phyloP scores from a whole-genome alignment of 331 rosid species.

The Malus hybrid region DNA sequence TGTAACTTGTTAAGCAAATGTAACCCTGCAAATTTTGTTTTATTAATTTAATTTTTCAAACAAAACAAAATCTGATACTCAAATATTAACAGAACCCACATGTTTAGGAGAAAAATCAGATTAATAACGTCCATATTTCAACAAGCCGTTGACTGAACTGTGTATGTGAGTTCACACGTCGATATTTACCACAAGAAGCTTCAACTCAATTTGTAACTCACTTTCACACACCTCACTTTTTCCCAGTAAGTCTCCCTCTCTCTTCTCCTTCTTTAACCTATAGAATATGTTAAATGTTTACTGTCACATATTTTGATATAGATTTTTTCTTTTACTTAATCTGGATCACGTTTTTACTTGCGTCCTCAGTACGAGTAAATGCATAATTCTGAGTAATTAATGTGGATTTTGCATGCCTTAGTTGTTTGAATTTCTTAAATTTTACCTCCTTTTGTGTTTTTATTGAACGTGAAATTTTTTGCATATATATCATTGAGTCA shows the following conservation, averaged over 20 bases:
- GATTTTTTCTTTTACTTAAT: not conserved
- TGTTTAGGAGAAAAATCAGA: constrained; percentile 12
- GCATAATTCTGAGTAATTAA: not conserved
- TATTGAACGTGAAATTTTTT: not conserved
- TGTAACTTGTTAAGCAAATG: not conserved
- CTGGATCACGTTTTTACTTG: too few relatives aligned
- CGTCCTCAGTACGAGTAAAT: too few relatives aligned
- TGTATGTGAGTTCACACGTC: too few relatives aligned
- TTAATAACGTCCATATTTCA: constrained; percentile 1
- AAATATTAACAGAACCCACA: not conserved
- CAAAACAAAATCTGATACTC: not conserved
- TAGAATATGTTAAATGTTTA: too few relatives aligned
- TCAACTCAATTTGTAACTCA: not conserved
- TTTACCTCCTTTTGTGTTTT: not conserved
- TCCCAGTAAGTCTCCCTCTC: not conserved
- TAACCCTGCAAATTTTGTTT: not conserved
- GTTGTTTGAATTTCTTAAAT: not conserved
- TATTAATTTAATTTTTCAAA: not conserved
- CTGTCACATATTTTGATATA: too few relatives aligned
- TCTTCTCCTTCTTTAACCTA: not conserved
- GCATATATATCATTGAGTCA: not conserved
- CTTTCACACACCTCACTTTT: too few relatives aligned
- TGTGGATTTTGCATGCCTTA: not conserved
- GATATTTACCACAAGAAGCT: not conserved
- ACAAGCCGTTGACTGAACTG: not conserved